phyloP scores from a whole-genome alignment of 2,329 filamentous ascomycete genomes.

The Fusarium piperis region DNA sequence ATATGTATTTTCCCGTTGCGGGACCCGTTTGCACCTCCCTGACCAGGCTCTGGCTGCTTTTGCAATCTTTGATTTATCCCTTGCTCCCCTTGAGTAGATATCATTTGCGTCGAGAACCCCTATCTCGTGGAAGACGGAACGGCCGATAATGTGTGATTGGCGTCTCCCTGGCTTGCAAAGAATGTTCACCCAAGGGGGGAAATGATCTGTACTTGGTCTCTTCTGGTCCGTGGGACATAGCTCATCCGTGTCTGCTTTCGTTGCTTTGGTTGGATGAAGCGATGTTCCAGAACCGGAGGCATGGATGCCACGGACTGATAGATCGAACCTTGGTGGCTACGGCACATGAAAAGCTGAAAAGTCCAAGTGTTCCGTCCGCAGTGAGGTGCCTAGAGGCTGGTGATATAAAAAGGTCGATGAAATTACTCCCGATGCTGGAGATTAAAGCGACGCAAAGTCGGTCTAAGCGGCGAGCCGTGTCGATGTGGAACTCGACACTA shows the following conservation, averaged over 20 bases:
- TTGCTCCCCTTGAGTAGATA: background rate
- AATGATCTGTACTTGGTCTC: conserved; percentile 22
- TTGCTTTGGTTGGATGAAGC: conserved; percentile 23
- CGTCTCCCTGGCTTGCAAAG: conserved; percentile 1
- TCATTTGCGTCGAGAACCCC: background rate
- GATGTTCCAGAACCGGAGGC: conserved; percentile 31
- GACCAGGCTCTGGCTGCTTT: conserved; percentile 1
- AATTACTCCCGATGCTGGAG: conserved; percentile 40
- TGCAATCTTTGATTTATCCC: conserved; percentile 6
- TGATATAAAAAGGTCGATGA: conserved; percentile 39
- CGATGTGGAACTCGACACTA: background rate
- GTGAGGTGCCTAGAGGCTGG: conserved; percentile 2
- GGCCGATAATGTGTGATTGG: conserved; percentile 9
- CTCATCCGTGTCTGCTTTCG: conserved; percentile 13
- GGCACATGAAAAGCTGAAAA: conserved; percentile 27
- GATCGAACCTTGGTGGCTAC: conserved; percentile 22
- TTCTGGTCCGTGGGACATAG: conserved; percentile 7
- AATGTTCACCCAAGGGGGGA: conserved; percentile 18
- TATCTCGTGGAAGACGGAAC: conserved; percentile 9
- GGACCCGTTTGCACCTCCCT: conserved; percentile 8
- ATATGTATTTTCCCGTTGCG: conserved; percentile 13
- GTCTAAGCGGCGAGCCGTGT: conserved; percentile 39
- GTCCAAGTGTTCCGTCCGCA: conserved; percentile 3
- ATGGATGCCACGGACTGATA: conserved; percentile 41
- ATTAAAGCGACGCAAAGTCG: conserved; percentile 40